Base-by-base conservation (phyloP, 306 rosid species). In the Glycine latifolia region DNA sequence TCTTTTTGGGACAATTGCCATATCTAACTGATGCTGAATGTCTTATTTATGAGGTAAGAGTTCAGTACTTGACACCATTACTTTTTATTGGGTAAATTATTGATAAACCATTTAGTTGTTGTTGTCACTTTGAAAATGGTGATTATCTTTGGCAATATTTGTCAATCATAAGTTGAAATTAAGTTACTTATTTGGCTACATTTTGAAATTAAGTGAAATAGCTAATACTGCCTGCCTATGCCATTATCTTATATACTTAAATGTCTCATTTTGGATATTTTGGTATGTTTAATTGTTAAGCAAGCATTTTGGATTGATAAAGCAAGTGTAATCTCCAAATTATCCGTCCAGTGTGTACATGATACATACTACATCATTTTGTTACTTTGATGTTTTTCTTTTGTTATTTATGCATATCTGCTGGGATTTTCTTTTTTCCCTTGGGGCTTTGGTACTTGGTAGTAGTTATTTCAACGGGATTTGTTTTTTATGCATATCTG, bases 1-100 rank as follows among this genome's bases (percentile, higher is more conserved):
- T 70, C 89, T 95, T 67, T 89, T 94, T 95, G 71, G 99, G 99
- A 71, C 82, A 95, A 73, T 85, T 95, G 87, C 99, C 99, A 1
- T 95, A 93, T 85, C 87, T 95, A 67, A 90, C 93, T 75, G 82
- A 86, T 76, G 74, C 56, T 14, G 97, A 89, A 80, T 88, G 91
- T 77, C 87, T 93, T 81, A 83, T 89, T 73, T 95, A 87, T 77
- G 97, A 95, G 99, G 99, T 91, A 88, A 88, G 86, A 77, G 63
- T 46, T 44, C 54, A 58, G 58, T 33, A 67, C 61, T 43, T 82
- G 59, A 58, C 68, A 85, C 67, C 10, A 47, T 7, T 75, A 66
- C 75, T 63, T 62, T 66, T 79, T 20, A 71, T 61, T 81, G 52
- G 67, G 13, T 76, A 77, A 60, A 69, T 76, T 69, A 41, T 49